Base-by-base conservation (phyloP, 257 asterid species). In the Coffea canephora region DNA sequence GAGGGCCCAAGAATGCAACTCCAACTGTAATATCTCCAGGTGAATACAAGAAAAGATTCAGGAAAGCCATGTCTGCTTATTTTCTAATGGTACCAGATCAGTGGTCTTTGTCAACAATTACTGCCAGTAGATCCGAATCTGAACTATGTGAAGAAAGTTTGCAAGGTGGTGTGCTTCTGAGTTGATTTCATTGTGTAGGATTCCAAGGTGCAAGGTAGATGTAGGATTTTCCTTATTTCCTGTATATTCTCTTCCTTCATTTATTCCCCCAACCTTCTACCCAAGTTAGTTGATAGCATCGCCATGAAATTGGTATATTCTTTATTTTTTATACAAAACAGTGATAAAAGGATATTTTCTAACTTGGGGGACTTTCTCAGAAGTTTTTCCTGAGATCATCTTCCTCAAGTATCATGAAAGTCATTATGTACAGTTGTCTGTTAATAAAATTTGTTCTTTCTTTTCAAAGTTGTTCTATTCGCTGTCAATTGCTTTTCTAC, bases 1-100 rank as follows among this genome's bases (percentile, higher is more conserved):
- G 96, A 2, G 94, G 96, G 27, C 88, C 96, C 15, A 92, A 84
- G 84, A 92, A 92, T 57, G 85, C 87, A 11, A 75, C 94, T 23
- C 96, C 97, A 21, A 92, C 97, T 0, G 92, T 92, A 57, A 88
- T 92, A 36, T 92, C 97, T 71, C 97, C 97, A 8, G 76, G 77
- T 41, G 96, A 89, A 72, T 92, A 91, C 86, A 92, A 92, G 89
- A 91, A 84, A 80, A 84, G 97, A 82, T 92, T 91, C 78, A 86
- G 97, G 83, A 92, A 92, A 76, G 97, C 97, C 1, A 92, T 92
- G 97, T 89, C 96, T 81, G 91, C 93, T 82, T 92, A 92, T 87
- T 92, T 92, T 77, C 89, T 90, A 14, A 91, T 89, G 91, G 94
- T 92, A 54, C 97, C 97, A 4, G 97, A 92, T 83, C 92, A 88